phyloP scores from a whole-genome alignment of 2,329 filamentous ascomycete genomes.

The Stylonectria norvegica region DNA sequence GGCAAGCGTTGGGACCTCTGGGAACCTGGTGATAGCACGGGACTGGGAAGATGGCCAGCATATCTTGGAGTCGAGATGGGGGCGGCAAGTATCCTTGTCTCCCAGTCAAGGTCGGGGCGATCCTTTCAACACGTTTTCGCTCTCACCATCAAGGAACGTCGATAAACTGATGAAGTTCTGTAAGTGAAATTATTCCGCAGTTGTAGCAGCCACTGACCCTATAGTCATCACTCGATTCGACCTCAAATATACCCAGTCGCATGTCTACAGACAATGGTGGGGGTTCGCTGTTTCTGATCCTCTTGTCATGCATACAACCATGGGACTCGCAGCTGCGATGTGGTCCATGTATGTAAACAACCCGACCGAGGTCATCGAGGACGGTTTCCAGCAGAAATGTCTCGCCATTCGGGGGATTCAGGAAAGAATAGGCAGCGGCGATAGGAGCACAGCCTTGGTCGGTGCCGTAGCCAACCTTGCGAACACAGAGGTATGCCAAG shows the following conservation, averaged over 20 bases:
- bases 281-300: constrained; percentile 13
- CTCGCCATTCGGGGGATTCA: constrained; percentile 9
- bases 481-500: constrained; percentile 13
- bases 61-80: no score
- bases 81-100: constrained; percentile 1
- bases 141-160: constrained; percentile 6
- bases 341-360: constrained; percentile 8
- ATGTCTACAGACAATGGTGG: constrained; percentile 17
- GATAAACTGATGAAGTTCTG: constrained; percentile 16
- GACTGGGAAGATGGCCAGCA: no score
- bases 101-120: constrained; percentile 12
- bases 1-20: not conserved
- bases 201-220: not conserved
- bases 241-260: constrained; percentile 9
- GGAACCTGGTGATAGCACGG: not conserved
- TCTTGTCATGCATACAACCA: constrained; percentile 15
- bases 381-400: constrained; percentile 11
- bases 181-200: constrained; percentile 3
- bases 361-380: constrained; percentile 1
- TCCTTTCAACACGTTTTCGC: constrained; percentile 11
- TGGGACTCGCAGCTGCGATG: constrained; percentile 10
- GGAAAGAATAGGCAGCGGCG: constrained; percentile 3
- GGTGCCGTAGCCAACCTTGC: constrained; percentile 15
- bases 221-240: constrained; percentile 14
- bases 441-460: constrained; percentile 7